Evolutionary conservation across 2,329 filamentous ascomycete species (phyloP).

Genomic region (Paraphoma chrysanthemicola): DNA sequence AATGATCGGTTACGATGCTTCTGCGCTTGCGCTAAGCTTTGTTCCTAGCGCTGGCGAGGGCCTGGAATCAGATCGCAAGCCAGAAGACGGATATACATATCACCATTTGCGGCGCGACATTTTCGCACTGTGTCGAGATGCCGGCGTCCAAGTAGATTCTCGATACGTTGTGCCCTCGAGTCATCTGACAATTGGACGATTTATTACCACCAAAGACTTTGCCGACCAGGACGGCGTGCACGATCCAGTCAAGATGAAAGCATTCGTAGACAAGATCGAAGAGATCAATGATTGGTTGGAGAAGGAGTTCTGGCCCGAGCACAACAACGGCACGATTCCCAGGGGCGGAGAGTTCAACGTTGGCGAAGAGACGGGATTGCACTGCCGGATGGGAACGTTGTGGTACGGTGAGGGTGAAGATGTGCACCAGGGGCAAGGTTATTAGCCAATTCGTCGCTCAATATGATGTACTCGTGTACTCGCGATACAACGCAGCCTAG

Average conservation of each 20-base stretch:
- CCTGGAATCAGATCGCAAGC: slow-evolving; percentile 39
- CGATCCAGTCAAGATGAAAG: slow-evolving; percentile 63
- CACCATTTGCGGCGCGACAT: slow-evolving; percentile 87
- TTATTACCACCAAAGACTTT: slow-evolving; percentile 71
- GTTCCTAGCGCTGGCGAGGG: slow-evolving; percentile 75
- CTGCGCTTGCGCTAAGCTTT: slow-evolving; percentile 86
- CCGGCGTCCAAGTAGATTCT: slow-evolving; percentile 74
- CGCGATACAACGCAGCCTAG: too few species aligned
- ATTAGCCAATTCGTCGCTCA: slow-evolving; percentile 27
- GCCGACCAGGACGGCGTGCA: slow-evolving; percentile 49
- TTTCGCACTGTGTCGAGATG: slow-evolving; percentile 65
- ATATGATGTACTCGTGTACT: too few species aligned
- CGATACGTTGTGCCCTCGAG: slow-evolving; percentile 89
- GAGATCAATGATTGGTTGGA: slow-evolving; percentile 78
- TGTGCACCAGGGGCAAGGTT: slow-evolving; percentile 62
- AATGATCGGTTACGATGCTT: slow-evolving; percentile 80
- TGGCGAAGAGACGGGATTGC: slow-evolving; percentile 83
- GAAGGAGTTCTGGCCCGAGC: slow-evolving; percentile 70
- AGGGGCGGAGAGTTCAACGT: slow-evolving; percentile 78
- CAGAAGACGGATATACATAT: slow-evolving; percentile 75
- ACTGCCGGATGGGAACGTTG: slow-evolving; percentile 74
- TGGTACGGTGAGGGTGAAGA: slow-evolving; percentile 80
- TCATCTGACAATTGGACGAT: slow-evolving; percentile 86
- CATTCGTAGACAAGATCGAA: slow-evolving; percentile 75
- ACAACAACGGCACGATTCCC: slow-evolving; percentile 48